These are phyloP conservation scores for Aspergillus bertholletiae DNA, from an alignment of 495 filamentous ascomycete species.

Conservation along the genomic window DNA sequence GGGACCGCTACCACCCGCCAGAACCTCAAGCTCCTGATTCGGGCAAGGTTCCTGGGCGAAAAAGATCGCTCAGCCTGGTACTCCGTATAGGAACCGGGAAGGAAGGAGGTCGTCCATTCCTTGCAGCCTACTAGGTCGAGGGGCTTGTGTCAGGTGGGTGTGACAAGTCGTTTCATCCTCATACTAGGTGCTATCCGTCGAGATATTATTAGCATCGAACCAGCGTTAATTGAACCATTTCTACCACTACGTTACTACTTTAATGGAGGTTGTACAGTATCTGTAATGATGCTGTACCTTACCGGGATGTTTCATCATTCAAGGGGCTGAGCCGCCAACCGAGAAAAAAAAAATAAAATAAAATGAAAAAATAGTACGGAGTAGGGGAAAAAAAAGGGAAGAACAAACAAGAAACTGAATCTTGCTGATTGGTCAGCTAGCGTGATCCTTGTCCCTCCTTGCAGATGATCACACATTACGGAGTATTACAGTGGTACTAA, in stretches of 20 bases:
- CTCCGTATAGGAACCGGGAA: not conserved
- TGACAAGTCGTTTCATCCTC: constrained; percentile 23
- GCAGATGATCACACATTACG: constrained; percentile 13
- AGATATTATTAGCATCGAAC: constrained; percentile 2
- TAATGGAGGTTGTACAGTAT: no score
- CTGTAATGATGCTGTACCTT: constrained; percentile 1
- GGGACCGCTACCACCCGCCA: not conserved
- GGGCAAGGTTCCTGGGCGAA: constrained; percentile 10
- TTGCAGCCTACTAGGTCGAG: constrained; percentile 15
- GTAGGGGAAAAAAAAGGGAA: not conserved
- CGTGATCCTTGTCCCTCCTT: constrained; percentile 12
- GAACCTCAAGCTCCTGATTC: not conserved
- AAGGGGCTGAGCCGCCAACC: constrained; percentile 10
- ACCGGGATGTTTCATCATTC: constrained; percentile 9
- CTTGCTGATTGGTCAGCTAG: constrained; percentile 1
- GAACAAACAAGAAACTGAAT: not conserved
- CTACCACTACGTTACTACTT: no score
- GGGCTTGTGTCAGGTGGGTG: constrained; percentile 13
- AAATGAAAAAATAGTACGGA: not conserved
- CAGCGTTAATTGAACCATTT: no score
- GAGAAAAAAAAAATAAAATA: not conserved
- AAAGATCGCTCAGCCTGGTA: not conserved
- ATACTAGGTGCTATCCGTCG: constrained; percentile 6
- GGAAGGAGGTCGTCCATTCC: not conserved
- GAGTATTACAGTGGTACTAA: no score